Conservation (phyloP, 2,329 filamentous ascomycete species). For the Basipetospora chlamydospora region DNA sequence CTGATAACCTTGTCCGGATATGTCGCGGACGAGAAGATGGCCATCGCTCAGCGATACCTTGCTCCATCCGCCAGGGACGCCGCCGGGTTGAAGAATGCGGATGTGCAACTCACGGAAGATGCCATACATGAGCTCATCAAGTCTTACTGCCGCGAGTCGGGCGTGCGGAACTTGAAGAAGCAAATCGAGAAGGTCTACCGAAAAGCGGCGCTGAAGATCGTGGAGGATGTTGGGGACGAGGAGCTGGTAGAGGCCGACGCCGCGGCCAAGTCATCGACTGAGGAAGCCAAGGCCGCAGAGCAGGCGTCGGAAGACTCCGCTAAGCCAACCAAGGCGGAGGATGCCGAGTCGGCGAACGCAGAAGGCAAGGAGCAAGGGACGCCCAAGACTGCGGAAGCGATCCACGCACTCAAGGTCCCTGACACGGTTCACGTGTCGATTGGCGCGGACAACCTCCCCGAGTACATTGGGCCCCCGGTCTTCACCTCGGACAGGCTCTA, state of each 20-base stretch:
- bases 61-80: slow-evolving; percentile 89
- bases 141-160: slow-evolving; percentile 93
- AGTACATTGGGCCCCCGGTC: slow-evolving; percentile 90
- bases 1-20: slow-evolving; percentile 93
- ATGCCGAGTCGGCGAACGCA: slow-evolving; percentile 14
- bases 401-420: slow-evolving; percentile 68
- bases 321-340: slow-evolving; percentile 7
- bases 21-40: slow-evolving; percentile 97
- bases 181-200: slow-evolving; percentile 99
- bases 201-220: slow-evolving; percentile 93
- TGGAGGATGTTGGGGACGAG: slow-evolving; percentile 74
- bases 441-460: slow-evolving; percentile 77
- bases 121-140: slow-evolving; percentile 97
- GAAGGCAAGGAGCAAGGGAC: slow-evolving; percentile 29
- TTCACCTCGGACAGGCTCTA: slow-evolving; percentile 95
- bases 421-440: slow-evolving; percentile 78
- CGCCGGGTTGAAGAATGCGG: slow-evolving; percentile 76
- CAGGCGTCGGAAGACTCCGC: neutral
- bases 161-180: slow-evolving; percentile 96
- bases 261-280: slow-evolving; percentile 9
- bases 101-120: slow-evolving; percentile 72
- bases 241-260: slow-evolving; percentile 61
- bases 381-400: slow-evolving; percentile 55
- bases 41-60: slow-evolving; percentile 86
- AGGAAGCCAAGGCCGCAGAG: slow-evolving; percentile 10